phyloP scores from a whole-genome alignment of 805 yeast genomes.

The Maudiozyma bulderi region DNA sequence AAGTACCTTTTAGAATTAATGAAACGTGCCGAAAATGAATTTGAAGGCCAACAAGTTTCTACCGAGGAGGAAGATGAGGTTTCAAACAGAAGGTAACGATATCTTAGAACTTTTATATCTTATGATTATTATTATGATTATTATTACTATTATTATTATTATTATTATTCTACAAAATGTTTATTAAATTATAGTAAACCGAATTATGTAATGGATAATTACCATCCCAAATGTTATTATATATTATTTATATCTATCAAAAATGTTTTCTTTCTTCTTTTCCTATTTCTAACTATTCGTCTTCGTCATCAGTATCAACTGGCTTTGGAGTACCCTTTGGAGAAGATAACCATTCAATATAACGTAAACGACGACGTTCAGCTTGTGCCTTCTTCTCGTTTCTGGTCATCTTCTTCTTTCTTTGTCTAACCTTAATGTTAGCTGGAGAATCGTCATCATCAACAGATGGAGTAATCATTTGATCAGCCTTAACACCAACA shows the following conservation, averaged over 20 bases:
- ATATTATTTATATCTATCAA: background rate
- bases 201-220: background rate
- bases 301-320: conserved; percentile 84
- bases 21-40: conserved; percentile 33
- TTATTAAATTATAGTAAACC: background rate
- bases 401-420: conserved; percentile 96
- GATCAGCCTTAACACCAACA: conserved; percentile 39
- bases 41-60: conserved; percentile 50
- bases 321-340: conserved; percentile 99
- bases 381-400: conserved; percentile 87
- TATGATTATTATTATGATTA: background rate
- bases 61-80: conserved; percentile 43
- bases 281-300: conserved; percentile 11
- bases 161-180: background rate
- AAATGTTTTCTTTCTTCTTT: background rate
- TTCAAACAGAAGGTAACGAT: conserved; percentile 12
- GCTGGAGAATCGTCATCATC: conserved; percentile 86
- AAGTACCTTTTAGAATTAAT: conserved; percentile 38
- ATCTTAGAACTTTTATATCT: background rate
- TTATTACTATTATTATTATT: background rate
- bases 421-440: conserved; percentile 81
- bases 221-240: background rate
- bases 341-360: conserved; percentile 86
- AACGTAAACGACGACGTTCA: conserved; percentile 88
- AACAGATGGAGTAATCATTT: conserved; percentile 36